These are phyloP conservation scores for Neostapfia colusana DNA, from an alignment of 176 grass and related monocot genomes.

Conservation along the genomic window DNA sequence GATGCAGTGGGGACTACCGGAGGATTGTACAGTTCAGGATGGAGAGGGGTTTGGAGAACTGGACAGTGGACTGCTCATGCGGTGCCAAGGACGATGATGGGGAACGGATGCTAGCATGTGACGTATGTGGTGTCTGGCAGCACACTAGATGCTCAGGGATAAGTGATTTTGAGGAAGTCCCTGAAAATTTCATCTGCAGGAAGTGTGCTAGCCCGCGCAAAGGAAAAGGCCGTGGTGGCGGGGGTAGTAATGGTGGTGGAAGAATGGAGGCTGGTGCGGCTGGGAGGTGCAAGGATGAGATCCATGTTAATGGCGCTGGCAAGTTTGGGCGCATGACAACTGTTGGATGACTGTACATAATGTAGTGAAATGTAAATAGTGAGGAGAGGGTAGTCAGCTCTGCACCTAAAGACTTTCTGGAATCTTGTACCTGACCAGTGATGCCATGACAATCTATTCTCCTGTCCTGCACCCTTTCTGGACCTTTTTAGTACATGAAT, in stretches of 20 bases:
- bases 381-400: slow-evolving; percentile 31
- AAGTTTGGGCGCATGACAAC: slow-evolving; percentile 61
- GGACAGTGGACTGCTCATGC: slow-evolving; percentile 85
- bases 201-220: slow-evolving; percentile 53
- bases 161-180: slow-evolving; percentile 78
- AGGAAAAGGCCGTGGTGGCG: slow-evolving; percentile 35
- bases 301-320: slow-evolving; percentile 45
- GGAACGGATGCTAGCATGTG: slow-evolving; percentile 95
- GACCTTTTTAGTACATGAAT: slow-evolving; percentile 36
- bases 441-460: slow-evolving; percentile 44
- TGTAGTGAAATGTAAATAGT: slow-evolving; percentile 64
- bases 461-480: neutral
- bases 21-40: slow-evolving; percentile 75
- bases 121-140: slow-evolving; percentile 88
- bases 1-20: slow-evolving; percentile 56
- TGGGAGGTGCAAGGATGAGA: slow-evolving; percentile 77
- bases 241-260: slow-evolving; percentile 37
- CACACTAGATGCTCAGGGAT: slow-evolving; percentile 91
- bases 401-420: slow-evolving; percentile 35
- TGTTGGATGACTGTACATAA: slow-evolving; percentile 80
- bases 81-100: slow-evolving; percentile 94
- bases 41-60: slow-evolving; percentile 95
- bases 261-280: slow-evolving; percentile 40
- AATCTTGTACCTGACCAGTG: slow-evolving; percentile 34
- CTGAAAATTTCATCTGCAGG: slow-evolving; percentile 72